Base-by-base conservation (phyloP, 1,139 yeast species). In the Kodamaea derodonti region DNA sequence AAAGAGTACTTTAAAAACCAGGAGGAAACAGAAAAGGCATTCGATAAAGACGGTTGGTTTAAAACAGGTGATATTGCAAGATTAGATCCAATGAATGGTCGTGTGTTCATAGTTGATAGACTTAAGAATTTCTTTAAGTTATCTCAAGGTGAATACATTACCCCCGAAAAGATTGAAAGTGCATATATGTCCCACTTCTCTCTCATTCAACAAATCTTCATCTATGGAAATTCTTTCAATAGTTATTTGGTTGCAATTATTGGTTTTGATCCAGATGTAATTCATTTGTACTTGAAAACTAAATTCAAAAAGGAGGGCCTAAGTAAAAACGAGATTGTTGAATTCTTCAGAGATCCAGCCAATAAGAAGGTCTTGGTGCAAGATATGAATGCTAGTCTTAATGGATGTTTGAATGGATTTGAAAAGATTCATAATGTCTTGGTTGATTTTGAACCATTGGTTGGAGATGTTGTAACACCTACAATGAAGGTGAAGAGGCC, bases 111-210 rank as follows among this genome's bases (percentile, higher is more conserved):
- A 37, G 71, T 84, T 47, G 94, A 84, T 53, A 70, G 94, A 42
- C 87, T 83, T 31, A 84, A 84, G 65, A 84, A 84, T 58, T 83
- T 84, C 62, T 84, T 83, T 70, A 84, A 84, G 58, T 68, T 84
- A 48, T 75, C 90, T 1, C 94, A 84, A 57, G 94, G 94, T 40
- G 94, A 84, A 56, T 84, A 84, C 55, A 76, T 84, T 36, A 81
- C 88, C 2, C 90, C 92, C 3, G 94, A 84, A 52, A 79, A 75
- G 55, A 78, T 84, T 42, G 94, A 84, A 52, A 80, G 78, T 50
- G 61, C 64, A 15, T 82, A 83, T 49, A 60, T 80, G 31, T 69
- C 84, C 3, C 57, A 64, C 12, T 71, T 75, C 43, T 71, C 82
- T 5, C 53, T 73, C 15, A 50, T 75, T 17, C 58, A 74, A 7